Conservation (phyloP, 2,329 filamentous ascomycete genomes). For the Penicillium sp. region DNA sequence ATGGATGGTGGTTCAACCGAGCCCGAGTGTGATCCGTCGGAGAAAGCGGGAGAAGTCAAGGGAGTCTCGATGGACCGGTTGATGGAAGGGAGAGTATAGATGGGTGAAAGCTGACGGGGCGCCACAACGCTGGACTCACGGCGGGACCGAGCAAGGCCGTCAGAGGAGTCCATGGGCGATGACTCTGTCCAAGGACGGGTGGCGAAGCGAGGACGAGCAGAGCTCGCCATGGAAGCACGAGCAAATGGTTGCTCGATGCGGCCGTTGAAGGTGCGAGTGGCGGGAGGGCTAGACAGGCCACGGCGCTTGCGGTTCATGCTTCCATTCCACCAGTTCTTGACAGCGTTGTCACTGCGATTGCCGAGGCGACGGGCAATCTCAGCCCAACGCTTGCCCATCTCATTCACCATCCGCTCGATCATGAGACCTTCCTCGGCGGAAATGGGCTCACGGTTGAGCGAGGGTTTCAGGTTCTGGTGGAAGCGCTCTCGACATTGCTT, state of each 20-base stretch:
- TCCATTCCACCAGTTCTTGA: conserved; percentile 98
- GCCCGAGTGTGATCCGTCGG: conserved; percentile 54
- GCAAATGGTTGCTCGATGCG: conserved; percentile 37
- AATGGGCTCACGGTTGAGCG: conserved; percentile 67
- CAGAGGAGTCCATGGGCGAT: conserved; percentile 10
- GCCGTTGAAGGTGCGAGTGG: conserved; percentile 31
- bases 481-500: conserved; percentile 95
- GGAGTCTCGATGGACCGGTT: conserved; percentile 47
- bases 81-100: conserved; percentile 35
- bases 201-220: conserved; percentile 25
- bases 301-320: conserved; percentile 73
- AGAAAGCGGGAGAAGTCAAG: conserved; percentile 59
- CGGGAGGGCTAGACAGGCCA: conserved; percentile 32
- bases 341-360: conserved; percentile 86
- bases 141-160: conserved; percentile 16
- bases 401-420: conserved; percentile 70
- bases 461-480: conserved; percentile 83
- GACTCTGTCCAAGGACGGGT: conserved; percentile 21
- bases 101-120: conserved; percentile 31
- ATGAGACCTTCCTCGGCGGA: conserved; percentile 61
- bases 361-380: conserved; percentile 79
- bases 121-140: conserved; percentile 20
- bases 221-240: conserved; percentile 27
- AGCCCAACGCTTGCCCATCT: conserved; percentile 84
- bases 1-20: conserved; percentile 61